These are phyloP conservation scores for Heritiera littoralis DNA, from an alignment of 345 rosid genomes.

Conservation along the genomic window DNA sequence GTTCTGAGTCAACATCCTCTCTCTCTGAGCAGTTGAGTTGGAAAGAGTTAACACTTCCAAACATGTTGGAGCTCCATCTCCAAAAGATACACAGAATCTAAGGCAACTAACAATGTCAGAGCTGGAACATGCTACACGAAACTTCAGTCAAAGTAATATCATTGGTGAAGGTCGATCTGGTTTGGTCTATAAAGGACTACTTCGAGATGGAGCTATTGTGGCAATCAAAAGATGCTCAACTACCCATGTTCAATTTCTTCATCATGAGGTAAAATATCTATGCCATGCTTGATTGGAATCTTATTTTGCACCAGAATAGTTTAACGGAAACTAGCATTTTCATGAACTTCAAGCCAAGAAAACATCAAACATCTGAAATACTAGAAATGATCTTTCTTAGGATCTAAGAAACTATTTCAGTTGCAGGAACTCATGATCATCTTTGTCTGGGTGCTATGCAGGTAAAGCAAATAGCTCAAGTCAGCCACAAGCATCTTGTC, in stretches of 20 bases:
- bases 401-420: neutral
- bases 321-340: no score
- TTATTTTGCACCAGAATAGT: no score
- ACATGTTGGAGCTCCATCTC: slow-evolving; percentile 27
- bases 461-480: slow-evolving; percentile 38
- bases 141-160: slow-evolving; percentile 45
- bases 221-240: slow-evolving; percentile 44
- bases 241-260: slow-evolving; percentile 26
- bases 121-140: slow-evolving; percentile 44
- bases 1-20: no score
- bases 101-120: slow-evolving; percentile 37
- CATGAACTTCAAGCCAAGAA: no score
- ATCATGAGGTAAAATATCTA: slow-evolving; percentile 32
- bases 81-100: slow-evolving; percentile 16
- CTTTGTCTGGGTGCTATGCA: slow-evolving; percentile 24
- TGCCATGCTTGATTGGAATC: neutral
- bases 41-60: slow-evolving; percentile 29
- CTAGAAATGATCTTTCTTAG: neutral
- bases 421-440: neutral
- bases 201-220: slow-evolving; percentile 47
- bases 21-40: slow-evolving; percentile 32
- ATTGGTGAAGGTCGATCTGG: slow-evolving; percentile 51
- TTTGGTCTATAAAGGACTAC: slow-evolving; percentile 46
- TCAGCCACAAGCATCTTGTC: slow-evolving; percentile 42
- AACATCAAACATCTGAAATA: no score